These are phyloP conservation scores for Arachis monticola DNA, from an alignment of 331 rosid species.

Conservation along the genomic window DNA sequence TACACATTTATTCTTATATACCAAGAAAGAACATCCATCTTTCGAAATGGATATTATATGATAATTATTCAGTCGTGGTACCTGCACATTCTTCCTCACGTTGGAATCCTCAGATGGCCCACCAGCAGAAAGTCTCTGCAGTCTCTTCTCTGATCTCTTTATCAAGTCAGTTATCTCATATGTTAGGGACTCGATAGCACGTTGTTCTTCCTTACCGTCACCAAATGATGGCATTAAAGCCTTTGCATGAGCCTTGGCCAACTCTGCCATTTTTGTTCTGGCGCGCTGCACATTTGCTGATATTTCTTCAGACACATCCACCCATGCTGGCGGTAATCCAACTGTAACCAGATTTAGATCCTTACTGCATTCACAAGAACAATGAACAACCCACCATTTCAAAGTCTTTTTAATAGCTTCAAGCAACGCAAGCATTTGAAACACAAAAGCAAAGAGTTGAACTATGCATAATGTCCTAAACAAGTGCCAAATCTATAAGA, in stretches of 20 bases:
- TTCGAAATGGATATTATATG: constrained; percentile 14
- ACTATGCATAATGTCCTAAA: constrained; percentile 21
- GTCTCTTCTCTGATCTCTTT: constrained; percentile 78
- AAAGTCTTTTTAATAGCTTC: background rate
- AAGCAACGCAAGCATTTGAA: background rate
- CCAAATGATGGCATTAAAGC: constrained; percentile 98
- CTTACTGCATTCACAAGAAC: constrained; percentile 58
- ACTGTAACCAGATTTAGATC: constrained; percentile 70
- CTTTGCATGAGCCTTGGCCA: constrained; percentile 88
- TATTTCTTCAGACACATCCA: constrained; percentile 96
- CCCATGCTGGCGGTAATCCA: constrained; percentile 99
- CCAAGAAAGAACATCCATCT: constrained; percentile 20
- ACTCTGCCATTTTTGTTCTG: constrained; percentile 80
- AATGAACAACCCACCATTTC: constrained; percentile 12
- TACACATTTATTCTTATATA: constrained; percentile 10
- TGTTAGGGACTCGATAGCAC: constrained; percentile 77
- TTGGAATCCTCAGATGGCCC: constrained; percentile 97
- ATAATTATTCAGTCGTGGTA: constrained; percentile 47
- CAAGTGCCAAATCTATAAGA: constrained; percentile 17
- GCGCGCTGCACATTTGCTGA: constrained; percentile 85
- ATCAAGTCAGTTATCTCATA: constrained; percentile 84
- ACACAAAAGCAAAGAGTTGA: constrained; percentile 30
- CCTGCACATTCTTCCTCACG: constrained; percentile 97
- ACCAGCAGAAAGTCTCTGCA: constrained; percentile 74
- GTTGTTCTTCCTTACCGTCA: constrained; percentile 93